Conservation (phyloP, 169 alveolate species). For the Eimeria maxima region DNA sequence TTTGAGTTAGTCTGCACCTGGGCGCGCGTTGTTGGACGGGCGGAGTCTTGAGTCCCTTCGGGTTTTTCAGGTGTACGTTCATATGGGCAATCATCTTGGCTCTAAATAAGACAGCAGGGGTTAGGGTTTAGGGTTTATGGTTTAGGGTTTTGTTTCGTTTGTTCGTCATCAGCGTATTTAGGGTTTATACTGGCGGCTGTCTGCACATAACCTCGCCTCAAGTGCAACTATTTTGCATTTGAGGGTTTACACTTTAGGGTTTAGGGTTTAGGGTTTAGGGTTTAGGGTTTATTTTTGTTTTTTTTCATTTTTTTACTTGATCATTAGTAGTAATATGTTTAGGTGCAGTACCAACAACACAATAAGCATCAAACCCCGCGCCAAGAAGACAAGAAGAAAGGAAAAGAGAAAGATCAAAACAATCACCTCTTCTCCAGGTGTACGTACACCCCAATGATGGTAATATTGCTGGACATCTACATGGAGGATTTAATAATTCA, state of each 20-base stretch:
- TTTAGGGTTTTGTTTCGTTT: background rate
- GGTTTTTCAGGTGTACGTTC: background rate
- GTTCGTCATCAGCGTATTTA: too few species aligned
- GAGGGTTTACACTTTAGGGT: background rate
- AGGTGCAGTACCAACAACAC: constrained; percentile 93
- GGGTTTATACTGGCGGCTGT: too few species aligned
- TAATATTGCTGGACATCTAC: constrained; percentile 86
- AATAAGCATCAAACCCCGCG: constrained; percentile 92
- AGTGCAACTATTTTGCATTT: too few species aligned
- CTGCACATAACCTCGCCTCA: too few species aligned
- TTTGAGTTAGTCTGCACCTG: background rate
- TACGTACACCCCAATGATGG: constrained; percentile 92
- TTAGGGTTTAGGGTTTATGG: background rate
- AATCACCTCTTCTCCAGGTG: constrained; percentile 92
- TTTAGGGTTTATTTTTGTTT: constrained; percentile 45
- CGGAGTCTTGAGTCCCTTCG: background rate
- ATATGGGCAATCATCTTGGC: constrained; percentile 8
- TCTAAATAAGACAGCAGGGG: background rate
- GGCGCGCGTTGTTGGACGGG: background rate
- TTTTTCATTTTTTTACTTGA: constrained; percentile 21
- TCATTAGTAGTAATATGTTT: constrained; percentile 21
- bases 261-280: constrained; percentile 47
- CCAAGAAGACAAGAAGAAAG: constrained; percentile 56
- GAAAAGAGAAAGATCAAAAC: constrained; percentile 88
- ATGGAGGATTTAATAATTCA: constrained; percentile 90